phyloP scores from a whole-genome alignment of 129 eudicot genomes.

The Artemisia argyi region DNA sequence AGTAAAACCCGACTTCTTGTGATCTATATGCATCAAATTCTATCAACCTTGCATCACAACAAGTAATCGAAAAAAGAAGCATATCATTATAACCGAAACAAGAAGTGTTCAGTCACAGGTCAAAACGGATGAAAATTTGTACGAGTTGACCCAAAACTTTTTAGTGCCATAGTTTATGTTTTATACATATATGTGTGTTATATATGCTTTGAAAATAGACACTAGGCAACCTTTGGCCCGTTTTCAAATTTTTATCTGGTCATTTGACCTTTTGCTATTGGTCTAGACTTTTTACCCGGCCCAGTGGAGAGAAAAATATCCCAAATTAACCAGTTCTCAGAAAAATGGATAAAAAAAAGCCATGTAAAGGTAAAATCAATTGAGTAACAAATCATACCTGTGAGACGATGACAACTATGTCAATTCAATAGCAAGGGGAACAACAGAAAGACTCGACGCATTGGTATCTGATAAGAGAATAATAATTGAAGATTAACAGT shows the following conservation, averaged over 20 bases:
- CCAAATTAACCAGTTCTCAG: too few species aligned
- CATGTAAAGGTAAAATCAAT: background rate
- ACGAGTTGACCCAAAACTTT: too few species aligned
- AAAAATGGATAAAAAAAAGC: too few species aligned
- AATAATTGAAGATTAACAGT: too few species aligned
- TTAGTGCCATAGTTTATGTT: too few species aligned
- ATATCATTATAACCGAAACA: background rate
- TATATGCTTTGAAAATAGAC: too few species aligned
- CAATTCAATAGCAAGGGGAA: conserved; percentile 41
- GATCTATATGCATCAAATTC: conserved; percentile 19
- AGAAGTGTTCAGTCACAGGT: too few species aligned
- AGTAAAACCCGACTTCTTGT: background rate
- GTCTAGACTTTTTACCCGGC: too few species aligned
- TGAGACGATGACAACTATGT: conserved; percentile 24
- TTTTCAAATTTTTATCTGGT: too few species aligned
- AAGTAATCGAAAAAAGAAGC: background rate
- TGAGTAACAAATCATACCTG: conserved; percentile 28
- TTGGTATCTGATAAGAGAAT: conserved; percentile 36
- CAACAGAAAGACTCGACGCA: conserved; percentile 27
- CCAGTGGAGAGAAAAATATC: background rate
- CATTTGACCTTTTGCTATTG: too few species aligned
- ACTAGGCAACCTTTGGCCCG: too few species aligned
- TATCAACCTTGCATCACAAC: conserved; percentile 35
- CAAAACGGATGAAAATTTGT: background rate
- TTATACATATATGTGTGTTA: too few species aligned